These are phyloP conservation scores for Eucalyptus cloeziana DNA, from an alignment of 345 rosid species.

Conservation along the genomic window DNA sequence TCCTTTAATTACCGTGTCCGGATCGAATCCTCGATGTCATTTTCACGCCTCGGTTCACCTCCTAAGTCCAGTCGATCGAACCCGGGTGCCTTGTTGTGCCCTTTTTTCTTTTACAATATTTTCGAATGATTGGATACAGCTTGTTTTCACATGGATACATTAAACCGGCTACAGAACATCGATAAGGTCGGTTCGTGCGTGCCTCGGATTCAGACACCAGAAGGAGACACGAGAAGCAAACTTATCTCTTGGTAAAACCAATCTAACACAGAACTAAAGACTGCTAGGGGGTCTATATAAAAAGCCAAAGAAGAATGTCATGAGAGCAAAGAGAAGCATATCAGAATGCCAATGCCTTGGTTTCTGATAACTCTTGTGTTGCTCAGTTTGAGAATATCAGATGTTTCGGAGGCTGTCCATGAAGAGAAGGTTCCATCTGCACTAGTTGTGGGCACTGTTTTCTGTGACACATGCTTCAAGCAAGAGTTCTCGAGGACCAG, in stretches of 20 bases:
- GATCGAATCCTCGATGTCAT: not conserved
- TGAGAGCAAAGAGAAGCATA: not conserved
- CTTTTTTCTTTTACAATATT: not conserved
- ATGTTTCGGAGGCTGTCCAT: slow-evolving; percentile 12
- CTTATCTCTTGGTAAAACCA: not conserved
- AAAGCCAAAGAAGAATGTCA: not conserved
- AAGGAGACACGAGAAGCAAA: not conserved
- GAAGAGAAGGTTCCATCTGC: slow-evolving; percentile 37
- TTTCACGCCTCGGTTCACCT: not conserved
- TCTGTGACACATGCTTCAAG: slow-evolving; percentile 78
- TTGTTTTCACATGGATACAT: not conserved
- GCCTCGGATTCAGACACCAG: not conserved
- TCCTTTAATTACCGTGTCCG: not conserved
- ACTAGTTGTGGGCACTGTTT: slow-evolving; percentile 77
- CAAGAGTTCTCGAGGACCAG: slow-evolving; percentile 31
- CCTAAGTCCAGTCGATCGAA: not conserved
- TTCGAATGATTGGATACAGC: not conserved
- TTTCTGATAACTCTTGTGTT: slow-evolving; percentile 6
- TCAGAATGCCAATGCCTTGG: slow-evolving; percentile 12
- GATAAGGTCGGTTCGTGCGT: not conserved
- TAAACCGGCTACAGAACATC: not conserved
- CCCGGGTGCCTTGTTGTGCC: not conserved
- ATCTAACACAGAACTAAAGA: not conserved
- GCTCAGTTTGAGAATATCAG: slow-evolving; percentile 5
- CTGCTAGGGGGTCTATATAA: not conserved